These are phyloP conservation scores for Boletus speciosus DNA, from an alignment of 768 basidiomycete genomes.

Conservation along the genomic window DNA sequence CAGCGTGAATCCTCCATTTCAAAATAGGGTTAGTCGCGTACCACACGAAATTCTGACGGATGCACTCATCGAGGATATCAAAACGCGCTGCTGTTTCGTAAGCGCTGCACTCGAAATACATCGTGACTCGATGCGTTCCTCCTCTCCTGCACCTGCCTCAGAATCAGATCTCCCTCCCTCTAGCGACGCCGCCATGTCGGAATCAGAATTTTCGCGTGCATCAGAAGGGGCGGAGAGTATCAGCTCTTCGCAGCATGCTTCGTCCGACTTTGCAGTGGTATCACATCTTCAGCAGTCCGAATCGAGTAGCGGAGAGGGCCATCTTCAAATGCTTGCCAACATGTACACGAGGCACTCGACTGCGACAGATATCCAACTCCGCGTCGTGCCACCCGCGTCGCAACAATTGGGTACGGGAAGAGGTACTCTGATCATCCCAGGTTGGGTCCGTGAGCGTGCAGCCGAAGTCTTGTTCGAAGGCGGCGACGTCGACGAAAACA, in stretches of 20 bases:
- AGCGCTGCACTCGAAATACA: constrained; percentile 51
- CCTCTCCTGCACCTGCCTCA: constrained; percentile 29
- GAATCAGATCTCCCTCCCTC: constrained; percentile 41
- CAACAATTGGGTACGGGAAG: constrained; percentile 70
- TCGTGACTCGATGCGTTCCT: constrained; percentile 31
- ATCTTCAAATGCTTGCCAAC: constrained; percentile 59
- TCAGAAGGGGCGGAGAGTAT: constrained; percentile 49
- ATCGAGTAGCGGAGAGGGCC: constrained; percentile 19
- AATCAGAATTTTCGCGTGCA: constrained; percentile 60
- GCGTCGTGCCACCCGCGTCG: constrained; percentile 60
- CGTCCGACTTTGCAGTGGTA: constrained; percentile 53
- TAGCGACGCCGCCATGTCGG: constrained; percentile 62
- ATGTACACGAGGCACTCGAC: constrained; percentile 77
- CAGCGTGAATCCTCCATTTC: constrained; percentile 57
- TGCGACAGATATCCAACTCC: constrained; percentile 69
- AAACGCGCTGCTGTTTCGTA: constrained; percentile 88
- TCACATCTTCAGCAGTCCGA: constrained; percentile 39
- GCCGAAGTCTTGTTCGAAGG: constrained; percentile 90
- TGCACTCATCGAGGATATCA: constrained; percentile 81
- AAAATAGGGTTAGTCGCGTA: constrained; percentile 62
- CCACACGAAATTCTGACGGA: constrained; percentile 81
- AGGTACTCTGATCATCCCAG: constrained; percentile 82
- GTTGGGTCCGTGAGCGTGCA: constrained; percentile 91
- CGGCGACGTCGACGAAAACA: constrained; percentile 84
- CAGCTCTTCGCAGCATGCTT: constrained; percentile 46